Base-by-base conservation (phyloP, 371 early-diverging fungal species). In the Haplosporangium sp. region DNA sequence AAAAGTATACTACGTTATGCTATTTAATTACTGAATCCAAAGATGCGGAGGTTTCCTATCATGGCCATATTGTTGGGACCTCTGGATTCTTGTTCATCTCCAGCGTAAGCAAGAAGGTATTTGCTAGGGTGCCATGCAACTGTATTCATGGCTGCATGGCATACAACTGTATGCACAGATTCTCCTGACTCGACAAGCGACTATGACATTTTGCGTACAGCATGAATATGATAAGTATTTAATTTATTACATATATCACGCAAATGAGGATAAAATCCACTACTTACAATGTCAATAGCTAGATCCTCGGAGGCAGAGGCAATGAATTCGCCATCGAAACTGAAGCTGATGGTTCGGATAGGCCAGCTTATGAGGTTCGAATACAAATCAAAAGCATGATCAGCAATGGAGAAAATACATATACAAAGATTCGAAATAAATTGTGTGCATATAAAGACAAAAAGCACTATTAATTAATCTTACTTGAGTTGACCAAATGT, bases 81-180 rank as follows among this genome's bases (percentile, higher is more conserved):
- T 42, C 71, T 55, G 0, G 61, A 20, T 17, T 81, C 75, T 62
- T 84, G 74, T 72, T 93, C 94, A 67, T 94, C 95, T n/a, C 93
- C 93, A 2, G 95, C 93, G 84, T 91, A 96, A 7, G 95, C 95
- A 34, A 96, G 86, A 27, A 93, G 77, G 73, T 93, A 93, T 71
- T 92, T 91, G 38, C 76, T 83, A 15, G 96, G 96, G 72, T 94
- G 94, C 95, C 95, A 96, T 42, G 95, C 93, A 2, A 94, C 90
- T 0, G 93, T 90, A 76, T 94, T 93, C 85, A 91, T 91, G 5
- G 95, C 91, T 3, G 93, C 92, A 56, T 82, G 77, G 48, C 91
- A 92, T 45, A 86, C 84, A 37, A 96, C 86, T 44, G 89, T 90
- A 73, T 92, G 88, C 3, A 95, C 86, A 0, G 88, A 88, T 61